These are phyloP conservation scores for Suillus plorans DNA, from an alignment of 768 basidiomycete species.

Conservation along the genomic window DNA sequence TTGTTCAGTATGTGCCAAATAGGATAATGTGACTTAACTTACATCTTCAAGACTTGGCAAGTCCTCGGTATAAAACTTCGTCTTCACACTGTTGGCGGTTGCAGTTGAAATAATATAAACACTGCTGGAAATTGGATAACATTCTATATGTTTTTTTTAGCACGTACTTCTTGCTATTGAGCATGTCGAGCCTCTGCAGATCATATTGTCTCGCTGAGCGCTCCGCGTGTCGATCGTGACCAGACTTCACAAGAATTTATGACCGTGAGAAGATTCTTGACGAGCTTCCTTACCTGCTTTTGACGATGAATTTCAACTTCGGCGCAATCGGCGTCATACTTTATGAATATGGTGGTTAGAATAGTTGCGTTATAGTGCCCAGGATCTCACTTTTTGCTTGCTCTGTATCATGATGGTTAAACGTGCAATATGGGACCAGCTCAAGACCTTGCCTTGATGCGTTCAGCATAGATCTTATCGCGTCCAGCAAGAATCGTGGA, in stretches of 20 bases:
- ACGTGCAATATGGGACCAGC: background rate
- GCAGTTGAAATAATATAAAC: constrained; percentile 67
- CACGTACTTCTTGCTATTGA: constrained; percentile 75
- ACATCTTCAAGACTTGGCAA: constrained; percentile 74
- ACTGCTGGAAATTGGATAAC: constrained; percentile 3
- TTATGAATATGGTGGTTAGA: constrained; percentile 8
- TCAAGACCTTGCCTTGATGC: constrained; percentile 55
- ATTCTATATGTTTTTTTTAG: constrained; percentile 1
- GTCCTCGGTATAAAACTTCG: constrained; percentile 69
- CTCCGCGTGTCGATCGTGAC: constrained; percentile 75
- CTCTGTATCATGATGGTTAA: constrained; percentile 15
- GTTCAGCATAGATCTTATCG: constrained; percentile 66
- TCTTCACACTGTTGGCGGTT: constrained; percentile 67
- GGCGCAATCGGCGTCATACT: constrained; percentile 81
- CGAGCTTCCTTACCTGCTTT: constrained; percentile 56
- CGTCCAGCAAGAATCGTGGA: constrained; percentile 70
- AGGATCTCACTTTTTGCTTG: constrained; percentile 31
- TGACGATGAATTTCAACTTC: constrained; percentile 74
- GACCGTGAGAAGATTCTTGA: background rate
- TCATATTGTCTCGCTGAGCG: constrained; percentile 73
- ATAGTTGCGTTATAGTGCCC: background rate
- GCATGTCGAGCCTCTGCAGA: constrained; percentile 75
- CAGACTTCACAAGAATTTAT: background rate
- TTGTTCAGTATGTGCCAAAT: constrained; percentile 13
- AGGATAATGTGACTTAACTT: constrained; percentile 28